A percentile compares a stretch with the other conserved stretches of the same genome.
phyloP scores from a whole-genome alignment of 148 eudicot genomes.

The Camellia sinensis region DNA sequence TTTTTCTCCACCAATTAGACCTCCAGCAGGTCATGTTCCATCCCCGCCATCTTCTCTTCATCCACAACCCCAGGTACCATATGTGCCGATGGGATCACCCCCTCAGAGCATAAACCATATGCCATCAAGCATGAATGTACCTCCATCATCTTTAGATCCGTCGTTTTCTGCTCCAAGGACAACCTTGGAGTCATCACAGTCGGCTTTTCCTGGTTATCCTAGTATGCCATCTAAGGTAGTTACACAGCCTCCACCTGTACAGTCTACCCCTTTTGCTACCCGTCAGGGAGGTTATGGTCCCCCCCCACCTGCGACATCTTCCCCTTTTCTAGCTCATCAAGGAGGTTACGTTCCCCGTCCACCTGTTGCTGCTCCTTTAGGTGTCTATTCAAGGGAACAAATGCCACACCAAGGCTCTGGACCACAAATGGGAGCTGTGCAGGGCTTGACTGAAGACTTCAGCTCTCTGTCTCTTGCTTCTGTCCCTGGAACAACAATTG shows the following conservation, averaged over 20 bases:
- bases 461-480: slow-evolving; percentile 70
- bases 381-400: slow-evolving; percentile 37
- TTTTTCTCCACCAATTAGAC: slow-evolving; percentile 45
- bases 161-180: slow-evolving; percentile 29
- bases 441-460: slow-evolving; percentile 75
- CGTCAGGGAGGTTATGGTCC: slow-evolving; percentile 54
- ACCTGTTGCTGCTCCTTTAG: slow-evolving; percentile 36
- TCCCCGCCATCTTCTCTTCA: slow-evolving; percentile 23
- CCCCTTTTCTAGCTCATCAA: slow-evolving; percentile 49
- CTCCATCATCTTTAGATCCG: slow-evolving; percentile 19
- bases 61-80: slow-evolving; percentile 30
- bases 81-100: slow-evolving; percentile 43
- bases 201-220: slow-evolving; percentile 38
- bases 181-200: slow-evolving; percentile 23
- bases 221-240: slow-evolving; percentile 20
- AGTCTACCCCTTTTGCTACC: slow-evolving; percentile 33
- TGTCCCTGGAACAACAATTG: slow-evolving; percentile 80
- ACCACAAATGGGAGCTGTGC: slow-evolving; percentile 58
- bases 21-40: slow-evolving; percentile 37
- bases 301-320: slow-evolving; percentile 31
- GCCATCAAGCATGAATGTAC: slow-evolving; percentile 28
- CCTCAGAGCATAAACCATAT: slow-evolving; percentile 32
- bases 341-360: slow-evolving; percentile 50
- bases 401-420: slow-evolving; percentile 37
- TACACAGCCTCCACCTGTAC: slow-evolving; percentile 43